Evolutionary conservation across 108 stramenopile species (phyloP).

Genomic region (Cyclotella atomus): DNA sequence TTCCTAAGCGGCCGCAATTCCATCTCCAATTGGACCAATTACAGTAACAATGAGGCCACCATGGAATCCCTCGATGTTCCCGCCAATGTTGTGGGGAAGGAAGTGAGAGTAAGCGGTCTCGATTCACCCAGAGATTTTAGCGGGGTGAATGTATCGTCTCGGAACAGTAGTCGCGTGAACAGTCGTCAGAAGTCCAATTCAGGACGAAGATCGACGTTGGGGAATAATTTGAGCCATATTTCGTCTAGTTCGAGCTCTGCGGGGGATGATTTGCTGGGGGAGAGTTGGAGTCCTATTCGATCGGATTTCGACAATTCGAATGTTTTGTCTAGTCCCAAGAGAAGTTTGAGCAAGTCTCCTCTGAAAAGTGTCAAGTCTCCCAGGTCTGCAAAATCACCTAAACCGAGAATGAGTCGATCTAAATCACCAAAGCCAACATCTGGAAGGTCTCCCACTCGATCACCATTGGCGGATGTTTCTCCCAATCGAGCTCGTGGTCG

Average conservation of each 20-base stretch:
- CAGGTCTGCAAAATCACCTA: neutral
- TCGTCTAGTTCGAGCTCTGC: constrained; percentile 28
- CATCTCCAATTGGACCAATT: constrained; percentile 28
- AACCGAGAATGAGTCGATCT: constrained; percentile 5
- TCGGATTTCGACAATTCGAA: constrained; percentile 36
- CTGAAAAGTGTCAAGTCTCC: neutral
- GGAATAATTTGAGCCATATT: constrained; percentile 41
- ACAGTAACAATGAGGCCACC: neutral
- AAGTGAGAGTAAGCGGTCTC: constrained; percentile 5
- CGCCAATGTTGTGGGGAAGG: neutral
- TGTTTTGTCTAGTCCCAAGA: neutral
- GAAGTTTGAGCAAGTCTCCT: neutral
- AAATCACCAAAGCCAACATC: constrained; percentile 24
- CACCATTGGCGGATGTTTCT: constrained; percentile 34
- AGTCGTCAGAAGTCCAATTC: constrained; percentile 18
- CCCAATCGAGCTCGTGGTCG: constrained; percentile 26
- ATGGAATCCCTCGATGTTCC: neutral
- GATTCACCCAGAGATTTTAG: constrained; percentile 18
- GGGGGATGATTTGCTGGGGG: constrained; percentile 16
- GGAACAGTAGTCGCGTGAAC: constrained; percentile 15
- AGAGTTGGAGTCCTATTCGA: constrained; percentile 45
- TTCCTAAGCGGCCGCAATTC: constrained; percentile 32
- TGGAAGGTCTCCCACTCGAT: constrained; percentile 8
- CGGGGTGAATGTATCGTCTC: constrained; percentile 26
- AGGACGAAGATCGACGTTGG: constrained; percentile 1